These are phyloP conservation scores for Boletellus ananiceps DNA, from an alignment of 768 basidiomycete species.

Conservation along the genomic window DNA sequence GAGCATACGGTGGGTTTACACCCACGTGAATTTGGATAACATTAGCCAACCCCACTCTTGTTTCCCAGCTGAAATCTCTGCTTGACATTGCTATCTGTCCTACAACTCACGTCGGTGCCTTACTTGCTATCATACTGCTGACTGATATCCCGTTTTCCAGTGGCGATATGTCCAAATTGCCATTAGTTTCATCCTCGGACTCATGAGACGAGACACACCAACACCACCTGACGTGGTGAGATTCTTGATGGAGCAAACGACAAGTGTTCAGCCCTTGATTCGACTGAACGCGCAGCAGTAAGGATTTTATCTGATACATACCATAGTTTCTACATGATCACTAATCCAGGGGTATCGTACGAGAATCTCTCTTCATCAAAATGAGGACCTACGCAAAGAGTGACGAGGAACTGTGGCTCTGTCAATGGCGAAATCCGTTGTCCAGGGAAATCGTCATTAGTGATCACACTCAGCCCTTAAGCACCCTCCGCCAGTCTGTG, in stretches of 20 bases:
- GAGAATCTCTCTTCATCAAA: constrained; percentile 65
- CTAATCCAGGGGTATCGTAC: constrained; percentile 54
- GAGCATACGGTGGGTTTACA: constrained; percentile 41
- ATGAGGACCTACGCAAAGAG: constrained; percentile 67
- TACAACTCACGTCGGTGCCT: constrained; percentile 63
- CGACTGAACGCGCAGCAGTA: constrained; percentile 63
- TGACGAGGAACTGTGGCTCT: constrained; percentile 65
- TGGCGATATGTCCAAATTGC: constrained; percentile 83
- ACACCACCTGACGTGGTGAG: constrained; percentile 49
- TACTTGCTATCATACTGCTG: not conserved
- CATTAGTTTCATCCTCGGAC: constrained; percentile 50
- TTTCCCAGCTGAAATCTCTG: constrained; percentile 51
- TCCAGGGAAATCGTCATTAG: constrained; percentile 40
- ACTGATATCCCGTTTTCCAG: constrained; percentile 35
- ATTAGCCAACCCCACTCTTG: constrained; percentile 2
- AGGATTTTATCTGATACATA: constrained; percentile 3
- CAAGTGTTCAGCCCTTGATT: constrained; percentile 69
- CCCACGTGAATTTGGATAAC: not conserved
- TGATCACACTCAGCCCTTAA: constrained; percentile 49
- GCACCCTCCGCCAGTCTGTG: constrained; percentile 41
- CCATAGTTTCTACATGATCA: not conserved
- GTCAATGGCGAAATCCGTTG: constrained; percentile 66
- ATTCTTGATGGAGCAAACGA: constrained; percentile 61
- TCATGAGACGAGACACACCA: constrained; percentile 60
- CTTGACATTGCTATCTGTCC: constrained; percentile 56